Base-by-base conservation (phyloP, 2,329 filamentous ascomycete species). In the Sporothrix mexicana region DNA sequence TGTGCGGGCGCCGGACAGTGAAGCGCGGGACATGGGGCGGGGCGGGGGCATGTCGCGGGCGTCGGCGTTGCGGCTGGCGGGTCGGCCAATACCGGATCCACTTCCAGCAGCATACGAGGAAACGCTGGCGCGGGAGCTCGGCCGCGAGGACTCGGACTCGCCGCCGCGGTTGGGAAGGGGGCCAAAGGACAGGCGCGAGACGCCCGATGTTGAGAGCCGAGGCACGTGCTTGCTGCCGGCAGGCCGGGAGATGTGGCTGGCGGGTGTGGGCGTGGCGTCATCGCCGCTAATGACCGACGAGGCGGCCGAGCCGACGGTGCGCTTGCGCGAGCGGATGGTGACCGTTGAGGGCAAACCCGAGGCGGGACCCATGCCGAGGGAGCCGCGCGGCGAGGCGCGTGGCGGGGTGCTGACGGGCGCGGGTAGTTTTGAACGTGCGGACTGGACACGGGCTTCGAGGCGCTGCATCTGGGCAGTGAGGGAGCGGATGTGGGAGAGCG, bases 401-500 rank as follows among this genome's bases (percentile, higher is more conserved):
- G 95, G 94, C 4, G 95, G 94, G 0, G 92, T 96, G 71, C 85
- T 87, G 8, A 89, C 87, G 2, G 95, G 93, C 1, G 92, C 93
- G 2, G 96, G 96, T 23, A 99, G 88, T 82, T 96, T 97, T 53
- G 95, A 98, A 77, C 94, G 91, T 20, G 92, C 96, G 30, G 92
- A 94, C 74, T 98, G 94, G 10, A 99, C 95, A 61, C 96, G 90
- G 75, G 96, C 93, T 81, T 98, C 96, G 74, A 99, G 90, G 77
- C 94, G 93, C 82, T 98, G 94, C 94, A 98, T 98, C 83, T 98
- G 96, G 41, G 94, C 95, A 73, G 97, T 97, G 76, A 99, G 90
- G 43, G 92, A 92, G 76, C 95, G 93, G 78, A 99, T 97, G 80
- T 99, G 96, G 76, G 93, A 92, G 68, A 99, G 88, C 1, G 96